Base-by-base conservation (phyloP, 2,329 filamentous ascomycete species). In the Pestalotiopsis sp. region DNA sequence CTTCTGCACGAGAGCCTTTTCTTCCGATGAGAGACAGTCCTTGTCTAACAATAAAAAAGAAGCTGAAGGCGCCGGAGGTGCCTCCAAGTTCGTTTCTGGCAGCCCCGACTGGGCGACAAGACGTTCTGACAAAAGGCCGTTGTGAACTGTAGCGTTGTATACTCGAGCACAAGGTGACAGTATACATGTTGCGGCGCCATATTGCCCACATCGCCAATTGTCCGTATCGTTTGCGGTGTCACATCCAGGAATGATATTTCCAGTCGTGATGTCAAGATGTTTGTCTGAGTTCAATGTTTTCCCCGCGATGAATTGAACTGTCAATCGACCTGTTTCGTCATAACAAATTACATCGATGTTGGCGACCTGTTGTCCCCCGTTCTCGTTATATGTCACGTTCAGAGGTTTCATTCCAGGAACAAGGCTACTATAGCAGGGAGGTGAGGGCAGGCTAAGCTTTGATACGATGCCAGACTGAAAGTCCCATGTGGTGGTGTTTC, bases 71-170 rank as follows among this genome's bases (percentile, higher is more conserved):
- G 7, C 60, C 38, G 1, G 25, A 23, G 38, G 14, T 27, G 57
- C 27, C 7, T 31, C 31, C 31, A 9, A 31, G 31, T 31, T 9
- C 5, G 31, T 7, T 59, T 13, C 12, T 36, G 14, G 25, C 20
- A 27, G 7, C 27, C 31, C 20, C 58, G 66, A 68, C 3, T 64
- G 11, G 17, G 25, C 17, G 13, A 68, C 3, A 3, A 68, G 31
- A 3, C 13, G 12, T 27, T 64, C 66, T 13, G 49, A 17, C 41
- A 68, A 7, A 1, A 12, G 20, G 2, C 66, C 66, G 2, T 27
- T 38, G 20, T n/a, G 17, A 14, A 68, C 45, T 31, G 41, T 58
- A 13, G 66, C 66, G n/a, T 58, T 64, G 20, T 68, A 68, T 17
- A 5, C 57, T 23, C 60, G 59, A 20, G 49, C 60, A 36, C 66